A percentile compares a stretch with the other conserved stretches of the same genome.
These are phyloP conservation scores for Yarrowia porcina DNA, from an alignment of 805 yeast genomes.

Conservation along the genomic window DNA sequence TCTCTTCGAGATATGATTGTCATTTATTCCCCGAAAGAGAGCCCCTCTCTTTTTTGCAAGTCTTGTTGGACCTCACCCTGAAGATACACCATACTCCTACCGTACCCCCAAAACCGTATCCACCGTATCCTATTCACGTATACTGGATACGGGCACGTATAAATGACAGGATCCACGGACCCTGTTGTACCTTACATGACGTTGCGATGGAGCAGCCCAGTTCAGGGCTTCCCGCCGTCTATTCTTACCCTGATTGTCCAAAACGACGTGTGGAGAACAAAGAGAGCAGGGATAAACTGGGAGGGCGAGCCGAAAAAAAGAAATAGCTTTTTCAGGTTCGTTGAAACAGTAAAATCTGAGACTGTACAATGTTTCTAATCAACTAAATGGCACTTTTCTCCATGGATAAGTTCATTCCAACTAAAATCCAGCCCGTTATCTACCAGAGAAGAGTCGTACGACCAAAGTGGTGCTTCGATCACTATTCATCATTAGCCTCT, in stretches of 20 bases:
- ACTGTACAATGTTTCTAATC: no score
- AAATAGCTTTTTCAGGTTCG: no score
- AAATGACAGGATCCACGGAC: not conserved
- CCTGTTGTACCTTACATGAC: conserved; percentile 10
- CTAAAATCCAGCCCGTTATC: no score
- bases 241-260: not conserved
- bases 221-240: not conserved
- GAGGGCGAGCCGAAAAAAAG: not conserved
- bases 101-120: not conserved
- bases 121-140: not conserved
- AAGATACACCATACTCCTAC: no score
- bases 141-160: not conserved
- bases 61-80: no score
- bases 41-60: no score
- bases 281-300: not conserved
- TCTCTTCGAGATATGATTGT: not conserved
- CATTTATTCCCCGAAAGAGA: no score
- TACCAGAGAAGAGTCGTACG: no score
- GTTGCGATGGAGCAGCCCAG: not conserved
- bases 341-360: no score
- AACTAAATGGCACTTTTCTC: no score
- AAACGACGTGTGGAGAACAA: not conserved
- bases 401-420: no score
- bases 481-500: not conserved
- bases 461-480: no score